phyloP scores from a whole-genome alignment of 2,329 filamentous ascomycete genomes.

The Claviceps sp. region DNA sequence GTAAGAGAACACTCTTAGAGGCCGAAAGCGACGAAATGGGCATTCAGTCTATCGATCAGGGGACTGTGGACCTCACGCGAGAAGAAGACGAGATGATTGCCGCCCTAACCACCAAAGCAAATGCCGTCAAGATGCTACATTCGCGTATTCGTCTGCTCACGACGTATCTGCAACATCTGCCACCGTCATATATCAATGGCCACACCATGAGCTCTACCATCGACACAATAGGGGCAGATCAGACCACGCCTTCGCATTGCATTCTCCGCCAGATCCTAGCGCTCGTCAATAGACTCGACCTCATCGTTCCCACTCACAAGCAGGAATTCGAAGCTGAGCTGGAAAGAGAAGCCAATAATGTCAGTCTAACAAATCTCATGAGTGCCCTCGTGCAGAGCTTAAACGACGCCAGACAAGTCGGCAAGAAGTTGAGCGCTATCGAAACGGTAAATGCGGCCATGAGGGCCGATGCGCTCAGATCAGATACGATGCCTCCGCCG shows the following conservation, averaged over 20 bases:
- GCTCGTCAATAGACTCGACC: constrained; percentile 67
- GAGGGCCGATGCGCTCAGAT: constrained; percentile 5
- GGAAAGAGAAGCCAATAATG: constrained; percentile 69
- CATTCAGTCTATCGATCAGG: constrained; percentile 23
- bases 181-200: constrained; percentile 47
- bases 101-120: constrained; percentile 70
- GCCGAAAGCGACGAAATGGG: constrained; percentile 15
- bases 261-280: constrained; percentile 83
- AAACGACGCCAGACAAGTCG: constrained; percentile 56
- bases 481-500: constrained; percentile 8
- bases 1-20: constrained; percentile 32
- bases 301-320: constrained; percentile 60
- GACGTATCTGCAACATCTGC: constrained; percentile 63
- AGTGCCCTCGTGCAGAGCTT: constrained; percentile 63
- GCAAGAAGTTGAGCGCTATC: constrained; percentile 56
- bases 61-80: constrained; percentile 29
- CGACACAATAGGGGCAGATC: constrained; percentile 20
- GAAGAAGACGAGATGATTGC: constrained; percentile 50
- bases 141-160: constrained; percentile 59
- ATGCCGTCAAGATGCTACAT: constrained; percentile 88
- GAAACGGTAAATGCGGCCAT: constrained; percentile 25
- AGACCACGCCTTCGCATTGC: constrained; percentile 44
- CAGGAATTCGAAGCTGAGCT: constrained; percentile 57
- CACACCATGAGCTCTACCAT: constrained; percentile 24
- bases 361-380: constrained; percentile 63